These are phyloP conservation scores for Draba incana DNA, from an alignment of 345 rosid species.

Conservation along the genomic window DNA sequence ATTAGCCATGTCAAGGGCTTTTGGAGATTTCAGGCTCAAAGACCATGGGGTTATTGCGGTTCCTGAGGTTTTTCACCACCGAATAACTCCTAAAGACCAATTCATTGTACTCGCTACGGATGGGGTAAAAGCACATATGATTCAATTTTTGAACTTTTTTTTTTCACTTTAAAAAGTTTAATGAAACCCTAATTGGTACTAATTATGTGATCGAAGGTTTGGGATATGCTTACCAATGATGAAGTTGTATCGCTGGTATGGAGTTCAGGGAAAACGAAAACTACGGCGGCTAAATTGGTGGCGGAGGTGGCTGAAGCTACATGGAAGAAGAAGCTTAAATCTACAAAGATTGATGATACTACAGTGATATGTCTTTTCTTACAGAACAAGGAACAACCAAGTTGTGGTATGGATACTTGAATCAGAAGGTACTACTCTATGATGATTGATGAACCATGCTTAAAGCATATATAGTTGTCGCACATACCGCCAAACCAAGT, in stretches of 20 bases:
- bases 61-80: slow-evolving; percentile 63
- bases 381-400: slow-evolving; percentile 33
- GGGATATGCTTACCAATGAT: slow-evolving; percentile 80
- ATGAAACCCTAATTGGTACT: not conserved
- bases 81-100: slow-evolving; percentile 55
- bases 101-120: slow-evolving; percentile 83
- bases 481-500: slow-evolving; percentile 12
- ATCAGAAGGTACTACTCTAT: slow-evolving; percentile 8
- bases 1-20: slow-evolving; percentile 97
- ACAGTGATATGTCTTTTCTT: slow-evolving; percentile 72
- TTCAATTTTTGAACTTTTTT: not conserved
- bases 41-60: slow-evolving; percentile 71
- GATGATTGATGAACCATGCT: not conserved
- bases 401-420: slow-evolving; percentile 12
- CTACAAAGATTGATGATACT: slow-evolving; percentile 69
- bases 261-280: slow-evolving; percentile 45
- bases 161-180: not conserved
- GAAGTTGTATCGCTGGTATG: slow-evolving; percentile 57
- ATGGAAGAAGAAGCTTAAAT: slow-evolving; percentile 72
- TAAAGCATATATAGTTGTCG: slow-evolving; percentile 12
- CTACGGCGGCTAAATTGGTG: slow-evolving; percentile 56
- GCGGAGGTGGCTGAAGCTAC: slow-evolving; percentile 67
- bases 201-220: slow-evolving; percentile 48
- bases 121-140: slow-evolving; percentile 51
- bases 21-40: slow-evolving; percentile 79